Evolutionary conservation across 164 flowering plant genomes (phyloP).

Genomic region (Vitis vinifera): ASM3070453v1 NC_081819.1:21946501-21947000

Average conservation of each 20-base stretch:
- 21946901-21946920: conserved; percentile 77
- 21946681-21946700: conserved; percentile 68
- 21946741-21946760: conserved; percentile 34
- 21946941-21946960: conserved; percentile 86
- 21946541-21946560: conserved; percentile 78
- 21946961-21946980: conserved; percentile 18
- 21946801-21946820: too few species aligned
- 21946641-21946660: conserved; percentile 11
- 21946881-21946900: conserved; percentile 79
- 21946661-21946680: conserved; percentile 64
- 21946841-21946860: conserved; percentile 3
- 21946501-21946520: conserved; percentile 29
- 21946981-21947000: not conserved
- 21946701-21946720: conserved; percentile 65
- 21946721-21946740: conserved; percentile 59
- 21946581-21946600: not conserved
- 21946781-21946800: too few species aligned
- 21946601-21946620: not conserved
- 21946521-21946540: conserved; percentile 74
- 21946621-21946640: not conserved
- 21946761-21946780: not conserved
- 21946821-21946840: too few species aligned
- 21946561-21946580: conserved; percentile 73
- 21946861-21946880: conserved; percentile 65
- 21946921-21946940: conserved; percentile 71